Evolutionary conservation across 2,329 filamentous ascomycete genomes (phyloP), one percentile per base, ranked within the genome.

Genomic region (Clonostachys byssicola): DNA sequence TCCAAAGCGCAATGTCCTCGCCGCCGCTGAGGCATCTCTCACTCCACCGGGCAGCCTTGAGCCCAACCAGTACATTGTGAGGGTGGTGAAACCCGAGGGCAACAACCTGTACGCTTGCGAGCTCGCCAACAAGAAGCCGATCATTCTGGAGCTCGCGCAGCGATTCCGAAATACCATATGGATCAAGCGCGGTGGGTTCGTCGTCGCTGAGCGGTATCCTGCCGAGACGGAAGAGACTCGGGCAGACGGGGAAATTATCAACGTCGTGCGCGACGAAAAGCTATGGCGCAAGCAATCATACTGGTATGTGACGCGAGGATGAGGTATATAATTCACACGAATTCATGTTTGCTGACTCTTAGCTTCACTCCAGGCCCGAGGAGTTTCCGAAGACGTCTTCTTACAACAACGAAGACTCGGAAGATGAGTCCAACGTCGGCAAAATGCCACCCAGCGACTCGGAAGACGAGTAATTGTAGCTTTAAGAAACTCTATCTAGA

Each of bases 151-250:
- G 72, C 81, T 99, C 17, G 86, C 89, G 10, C 74, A 89, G 23
- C 83, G 85, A 39, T 96, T 97, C 63, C 88, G 92, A 51, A 94
- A 89, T 54, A 94, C 89, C 3, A 89, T 97, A 53, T 97, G 90
- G 89, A 88, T 97, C 64, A 92, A 88, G 67, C 84, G 90, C 16
- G 88, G 91, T 33, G 89, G 90, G 1, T 97, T 86, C 65, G 91
- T 96, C 33, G 70, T 97, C 12, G 78, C 96, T 13, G 88, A 97
- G 54, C 58, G 73, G 14, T 86, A 81, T 20, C 75, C 77, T 33
- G 74, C 79, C 3, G 73, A 85, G 36, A 81, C 83, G 30, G 81
- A 84, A 45, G 85, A 86, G 41, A 90, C 90, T 58, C 91, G 90
- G 64, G 80, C 95, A 12, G 78, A 81, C 45, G 94, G 92, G 13